Conservation (phyloP, 495 filamentous ascomycete genomes). For the Terfezia boudieri region DNA sequence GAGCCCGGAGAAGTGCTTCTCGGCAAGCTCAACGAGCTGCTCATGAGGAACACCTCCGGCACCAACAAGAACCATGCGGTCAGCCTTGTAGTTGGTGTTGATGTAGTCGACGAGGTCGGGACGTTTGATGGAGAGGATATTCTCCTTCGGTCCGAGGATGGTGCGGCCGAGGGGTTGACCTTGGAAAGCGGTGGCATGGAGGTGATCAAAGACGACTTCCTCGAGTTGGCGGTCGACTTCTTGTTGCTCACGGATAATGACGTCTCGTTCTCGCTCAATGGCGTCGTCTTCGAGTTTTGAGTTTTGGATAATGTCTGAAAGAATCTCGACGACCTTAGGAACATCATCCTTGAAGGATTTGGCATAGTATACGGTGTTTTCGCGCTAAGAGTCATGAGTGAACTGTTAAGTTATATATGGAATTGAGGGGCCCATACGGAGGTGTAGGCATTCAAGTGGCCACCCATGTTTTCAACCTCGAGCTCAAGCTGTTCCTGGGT, state of each 20-base stretch:
- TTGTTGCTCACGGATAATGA: conserved; percentile 96
- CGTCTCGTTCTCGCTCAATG: conserved; percentile 92
- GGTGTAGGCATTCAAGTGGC: conserved; percentile 97
- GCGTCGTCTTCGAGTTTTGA: conserved; percentile 82
- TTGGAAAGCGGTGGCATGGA: conserved; percentile 96
- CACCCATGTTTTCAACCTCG: conserved; percentile 99
- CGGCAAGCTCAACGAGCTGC: conserved; percentile 81
- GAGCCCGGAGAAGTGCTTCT: conserved; percentile 77
- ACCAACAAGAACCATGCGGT: conserved; percentile 97
- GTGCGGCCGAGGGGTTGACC: conserved; percentile 88
- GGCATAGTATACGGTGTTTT: conserved; percentile 99
- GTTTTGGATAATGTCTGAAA: conserved; percentile 97
- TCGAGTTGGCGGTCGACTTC: conserved; percentile 99
- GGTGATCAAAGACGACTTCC: conserved; percentile 98
- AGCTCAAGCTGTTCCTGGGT: conserved; percentile 93
- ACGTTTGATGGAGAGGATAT: conserved; percentile 87
- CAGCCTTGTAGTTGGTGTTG: conserved; percentile 96
- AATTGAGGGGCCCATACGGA: conserved; percentile 44
- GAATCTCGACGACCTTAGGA: conserved; percentile 85
- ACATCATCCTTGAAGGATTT: conserved; percentile 97
- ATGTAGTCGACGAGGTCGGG: conserved; percentile 85
- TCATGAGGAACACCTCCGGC: conserved; percentile 85
- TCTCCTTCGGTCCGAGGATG: conserved; percentile 91
- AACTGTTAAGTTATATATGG: neutral
- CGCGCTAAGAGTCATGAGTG: conserved; percentile 36